Evolutionary conservation across 2,329 filamentous ascomycete genomes (phyloP), one percentile per base, ranked within the genome.

Genomic region (Scytalidium sp.): DNA sequence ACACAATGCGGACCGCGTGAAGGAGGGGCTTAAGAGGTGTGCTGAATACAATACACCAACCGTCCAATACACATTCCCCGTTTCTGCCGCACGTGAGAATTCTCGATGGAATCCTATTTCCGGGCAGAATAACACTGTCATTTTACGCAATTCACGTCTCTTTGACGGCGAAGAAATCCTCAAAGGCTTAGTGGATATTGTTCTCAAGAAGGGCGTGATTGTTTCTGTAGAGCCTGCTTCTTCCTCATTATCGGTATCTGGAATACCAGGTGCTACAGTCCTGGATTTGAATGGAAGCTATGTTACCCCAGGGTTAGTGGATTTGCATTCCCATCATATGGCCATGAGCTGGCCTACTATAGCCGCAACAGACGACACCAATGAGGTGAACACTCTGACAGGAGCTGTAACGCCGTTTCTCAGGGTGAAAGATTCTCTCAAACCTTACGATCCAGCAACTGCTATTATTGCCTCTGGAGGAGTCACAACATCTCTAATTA

Each of bases 281-380:
- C 27, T 58, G 8, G 52, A 72, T 39, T 47, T 74, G 27, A 54
- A 60, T 23, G 70, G 72, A 5, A 64, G 64, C 44, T 68, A 67
- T 53, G 68, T 75, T 21, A 75, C 71, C 0, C 72, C 72, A 1
- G 73, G 73, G 1, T 56, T 75, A 3, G 66, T 75, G 2, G 73
- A 75, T 53, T 69, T 75, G 66, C 73, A 75, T 56, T 73, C 71
- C 2, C 73, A 75, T 56, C 69, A 72, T 51, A 58, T 68, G 19
- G 43, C 65, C 2, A 49, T 52, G 8, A 29, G 59, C 17, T 73
- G 68, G 67, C 73, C 72, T 1, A 29, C 50, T 13, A 50, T 67
- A 2, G 42, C 43, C n/a, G 58, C 61, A 11, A 65, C 56, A 5
- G 57, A 57, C 3, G 72, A 75, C 53, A 58, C 49, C 13, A 73